Base-by-base conservation (phyloP, 2,329 filamentous ascomycete genomes). In the Trichoderma cornu-damae region DNA sequence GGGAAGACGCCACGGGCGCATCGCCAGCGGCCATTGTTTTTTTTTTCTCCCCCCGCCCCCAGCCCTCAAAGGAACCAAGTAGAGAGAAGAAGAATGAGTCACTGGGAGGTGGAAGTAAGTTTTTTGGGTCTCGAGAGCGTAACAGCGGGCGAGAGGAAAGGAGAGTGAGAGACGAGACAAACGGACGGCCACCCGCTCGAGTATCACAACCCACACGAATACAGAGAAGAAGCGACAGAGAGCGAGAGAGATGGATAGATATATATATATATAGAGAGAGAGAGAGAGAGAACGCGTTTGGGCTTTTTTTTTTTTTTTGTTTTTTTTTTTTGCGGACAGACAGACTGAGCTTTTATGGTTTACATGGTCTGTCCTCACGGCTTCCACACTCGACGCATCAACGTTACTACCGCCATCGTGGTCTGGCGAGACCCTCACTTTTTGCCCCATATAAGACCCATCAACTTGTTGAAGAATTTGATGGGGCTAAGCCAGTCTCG, bases 1-100 rank as follows among this genome's bases (percentile, higher is more conserved):
- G 40, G 48, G 46, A 4, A 26, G 44, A 24, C n/a, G 42, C 47
- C 22, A 16, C 28, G 14, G 47, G 50, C 47, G 56, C 59, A 46
- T 60, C 58, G 46, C 58, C 60, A 22, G 56, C 38, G 30, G 56
- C 59, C 54, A 43, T 57, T 55, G 30, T 42, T 14, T 28, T 52
- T 50, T 34, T 5, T 32, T 4, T 47, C 11, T 30, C n/a, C 24
- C 14, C 43, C 43, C n/a, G n/a, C n/a, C n/a, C n/a, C n/a, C n/a
- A n/a, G 18, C 40, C 35, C 44, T 22, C 26, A 5, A 20, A 22
- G 2, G 43, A 28, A 7, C 30, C 40, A n/a, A n/a, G 8, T 22
- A 34, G 28, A 44, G 40, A 47, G 6, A 18, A 44, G 20, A 57
- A 42, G 12, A n/a, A 35, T 50, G 38, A 47, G 37, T 50, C 28